Base-by-base conservation (phyloP, 2,329 filamentous ascomycete genomes). In the Grosmannia penicillata region DNA sequence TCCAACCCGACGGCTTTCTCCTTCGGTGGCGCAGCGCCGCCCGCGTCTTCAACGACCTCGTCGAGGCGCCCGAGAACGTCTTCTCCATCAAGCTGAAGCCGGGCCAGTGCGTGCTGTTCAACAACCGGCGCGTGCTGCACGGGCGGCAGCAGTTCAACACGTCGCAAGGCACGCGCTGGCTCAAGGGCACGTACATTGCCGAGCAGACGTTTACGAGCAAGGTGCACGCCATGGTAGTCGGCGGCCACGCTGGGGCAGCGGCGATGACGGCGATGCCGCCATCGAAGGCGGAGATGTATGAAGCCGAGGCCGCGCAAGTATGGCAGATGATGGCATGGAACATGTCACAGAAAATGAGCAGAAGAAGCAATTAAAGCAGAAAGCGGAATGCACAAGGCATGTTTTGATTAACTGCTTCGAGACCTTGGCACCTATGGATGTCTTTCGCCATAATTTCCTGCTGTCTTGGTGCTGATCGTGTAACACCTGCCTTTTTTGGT, bases 91-190 rank as follows among this genome's bases (percentile, higher is more conserved):
- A 79, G 56, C 63, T 95, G 56, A 63, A 75, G 38, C 75, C 82
- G 4, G 91, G 89, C 4, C 82, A 94, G 51, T 93, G 85, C 53
- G 86, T 87, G 11, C 68, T 98, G n/a, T 96, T 98, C 53, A 80
- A 93, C 54, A 96, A 96, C 53, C 61, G 75, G 42, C 69, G 89
- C 15, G 67, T 93, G n/a, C 57, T 93, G 52, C 91, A 96, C 61
- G 89, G 86, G 0, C 67, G 91, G 4, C 70, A 66, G 14, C 72
- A 75, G 23, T 96, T 96, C 56, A 75, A 89, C 53, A 58, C 65
- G 1, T 59, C 59, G 0, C 23, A 33, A 31, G 82, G 82, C 1
- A 70, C 76, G 44, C 67, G 89, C 37, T 93, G 84, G 82, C 59
- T 96, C 39, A 82, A 83, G 48, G 91, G 91, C 5, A 72, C 83